Evolutionary conservation across 129 eudicot species (phyloP), one percentile per base, ranked within the genome.

Genomic region (Pulicaria dysenterica): DNA sequence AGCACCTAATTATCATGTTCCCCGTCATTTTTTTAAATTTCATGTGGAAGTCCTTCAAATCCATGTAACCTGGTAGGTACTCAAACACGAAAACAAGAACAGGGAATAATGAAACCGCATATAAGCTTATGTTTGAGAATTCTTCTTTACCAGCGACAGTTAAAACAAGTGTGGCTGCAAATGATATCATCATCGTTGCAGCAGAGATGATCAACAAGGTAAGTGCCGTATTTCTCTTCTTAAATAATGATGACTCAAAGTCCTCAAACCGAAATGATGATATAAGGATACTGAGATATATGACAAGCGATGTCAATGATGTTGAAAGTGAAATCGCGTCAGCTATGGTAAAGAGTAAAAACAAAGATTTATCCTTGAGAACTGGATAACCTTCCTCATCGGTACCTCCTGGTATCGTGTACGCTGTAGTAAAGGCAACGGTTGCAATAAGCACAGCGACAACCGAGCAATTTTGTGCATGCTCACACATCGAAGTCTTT

Each of bases 341-440:
- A 3, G 67, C 36, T 2, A 80, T 55, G 41, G 85, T 63, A 53
- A 84, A 84, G 2, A 80, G 15, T 4, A 73, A 17, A 53, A 84
- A 84, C 41, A 69, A 61, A 3, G 83, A 50, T 16, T 69, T 7
- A 2, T 43, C 2, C 19, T 53, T 11, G 5, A 84, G 82, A 73
- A 76, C 8, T 3, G 88, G 88, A 49, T 15, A 13, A 9, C 88
- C 88, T 0, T 5, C 8, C 1, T 48, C 39, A 51, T 67, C 57
- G 9, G 66, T 7, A 11, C 85, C 85, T 19, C 88, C 85, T 44
- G 88, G 88, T 1, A 83, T 44, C 0, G 82, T 76, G 76, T 84
- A 84, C 8, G 82, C 88, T 8, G 88, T 80, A 37, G 88, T 76
- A 61, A 84, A 84, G 46, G 88, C 88, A 24, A 84, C 85, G 0